These are phyloP conservation scores for Cornus suecica DNA, from an alignment of 148 eudicot species.

Conservation along the genomic window DNA sequence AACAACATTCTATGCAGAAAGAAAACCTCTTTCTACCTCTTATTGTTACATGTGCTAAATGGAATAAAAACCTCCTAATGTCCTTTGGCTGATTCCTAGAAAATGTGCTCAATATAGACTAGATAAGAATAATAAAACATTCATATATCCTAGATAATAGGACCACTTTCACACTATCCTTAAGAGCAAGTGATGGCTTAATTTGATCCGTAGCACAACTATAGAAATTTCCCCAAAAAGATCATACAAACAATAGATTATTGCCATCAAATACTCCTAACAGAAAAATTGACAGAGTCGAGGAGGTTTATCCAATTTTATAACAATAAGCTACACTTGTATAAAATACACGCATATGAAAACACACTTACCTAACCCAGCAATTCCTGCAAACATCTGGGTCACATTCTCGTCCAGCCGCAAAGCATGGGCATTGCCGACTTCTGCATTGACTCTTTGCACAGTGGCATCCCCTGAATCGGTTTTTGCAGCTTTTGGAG, in stretches of 20 bases:
- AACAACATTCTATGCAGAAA: too few relatives aligned
- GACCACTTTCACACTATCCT: too few relatives aligned
- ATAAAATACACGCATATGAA: background rate
- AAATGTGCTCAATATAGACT: background rate
- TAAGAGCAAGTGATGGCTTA: background rate
- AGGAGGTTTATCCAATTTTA: background rate
- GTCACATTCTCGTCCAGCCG: conserved; percentile 96
- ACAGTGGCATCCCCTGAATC: conserved; percentile 96
- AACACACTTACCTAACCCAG: conserved; percentile 71
- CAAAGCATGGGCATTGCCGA: conserved; percentile 95
- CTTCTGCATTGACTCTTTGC: conserved; percentile 98
- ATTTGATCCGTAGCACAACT: background rate
- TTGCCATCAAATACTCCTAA: background rate
- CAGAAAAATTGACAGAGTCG: background rate
- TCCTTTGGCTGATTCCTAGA: too few relatives aligned
- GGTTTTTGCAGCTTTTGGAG: conserved; percentile 85
- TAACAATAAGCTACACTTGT: background rate
- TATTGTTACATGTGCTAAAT: too few relatives aligned
- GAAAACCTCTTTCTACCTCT: too few relatives aligned
- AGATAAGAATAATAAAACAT: background rate
- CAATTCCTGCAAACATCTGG: conserved; percentile 98
- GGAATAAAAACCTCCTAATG: too few relatives aligned
- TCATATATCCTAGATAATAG: background rate
- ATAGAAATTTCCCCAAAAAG: background rate
- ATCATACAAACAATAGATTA: background rate